These are phyloP conservation scores for Zostera marina DNA, from an alignment of 116 monocot species.

Conservation along the genomic window DNA sequence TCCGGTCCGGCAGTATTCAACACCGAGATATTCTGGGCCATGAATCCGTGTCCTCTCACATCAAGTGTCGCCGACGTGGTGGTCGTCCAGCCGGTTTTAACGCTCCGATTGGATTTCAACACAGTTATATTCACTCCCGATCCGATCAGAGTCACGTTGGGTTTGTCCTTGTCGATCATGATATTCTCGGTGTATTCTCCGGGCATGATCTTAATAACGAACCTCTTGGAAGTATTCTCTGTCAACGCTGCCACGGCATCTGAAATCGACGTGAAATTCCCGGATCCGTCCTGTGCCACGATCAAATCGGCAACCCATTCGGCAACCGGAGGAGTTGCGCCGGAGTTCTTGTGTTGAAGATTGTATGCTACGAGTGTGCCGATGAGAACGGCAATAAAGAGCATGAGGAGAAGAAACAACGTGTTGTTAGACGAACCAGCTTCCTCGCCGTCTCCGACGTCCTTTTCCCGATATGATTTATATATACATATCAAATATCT, in stretches of 20 bases:
- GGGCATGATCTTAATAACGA: slow-evolving; percentile 6
- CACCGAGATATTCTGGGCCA: too few species aligned
- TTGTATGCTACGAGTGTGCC: background rate
- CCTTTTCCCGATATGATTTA: too few species aligned
- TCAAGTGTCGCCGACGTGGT: slow-evolving; percentile 15
- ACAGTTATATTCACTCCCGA: slow-evolving; percentile 12
- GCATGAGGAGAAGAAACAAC: background rate
- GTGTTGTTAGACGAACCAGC: slow-evolving; percentile 1
- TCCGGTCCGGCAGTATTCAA: too few species aligned
- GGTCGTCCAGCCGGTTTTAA: background rate
- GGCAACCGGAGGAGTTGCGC: too few species aligned
- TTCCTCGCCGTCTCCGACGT: too few species aligned
- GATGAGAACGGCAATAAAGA: slow-evolving; percentile 1
- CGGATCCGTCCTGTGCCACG: slow-evolving; percentile 19
- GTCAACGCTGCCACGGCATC: slow-evolving; percentile 9
- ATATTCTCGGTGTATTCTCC: slow-evolving; percentile 16
- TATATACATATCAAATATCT: too few species aligned
- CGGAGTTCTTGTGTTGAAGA: background rate
- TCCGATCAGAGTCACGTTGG: slow-evolving; percentile 11
- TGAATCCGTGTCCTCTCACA: too few species aligned
- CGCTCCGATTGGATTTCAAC: slow-evolving; percentile 6
- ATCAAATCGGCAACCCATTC: slow-evolving; percentile 1
- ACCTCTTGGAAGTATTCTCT: background rate
- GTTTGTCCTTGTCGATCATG: background rate
- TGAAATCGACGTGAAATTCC: slow-evolving; percentile 10